A percentile compares a stretch with the other conserved stretches of the same genome.
phyloP scores from a whole-genome alignment of 2,329 filamentous ascomycete species.

The Claviceps sp. region DNA sequence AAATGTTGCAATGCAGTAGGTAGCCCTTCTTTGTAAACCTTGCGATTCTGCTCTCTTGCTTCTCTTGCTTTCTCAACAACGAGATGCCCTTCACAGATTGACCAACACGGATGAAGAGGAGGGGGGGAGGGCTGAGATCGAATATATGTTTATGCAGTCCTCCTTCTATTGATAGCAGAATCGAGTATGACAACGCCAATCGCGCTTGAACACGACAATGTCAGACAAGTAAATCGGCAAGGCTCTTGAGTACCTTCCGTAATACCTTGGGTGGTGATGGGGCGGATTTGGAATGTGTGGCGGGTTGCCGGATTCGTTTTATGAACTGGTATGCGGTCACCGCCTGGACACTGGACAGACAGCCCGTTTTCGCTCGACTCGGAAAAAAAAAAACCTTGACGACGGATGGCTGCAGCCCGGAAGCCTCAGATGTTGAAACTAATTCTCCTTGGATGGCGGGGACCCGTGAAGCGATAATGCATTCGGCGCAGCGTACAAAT shows the following conservation, averaged over 20 bases:
- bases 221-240: background rate
- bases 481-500: background rate
- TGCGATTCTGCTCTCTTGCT: too few relatives aligned
- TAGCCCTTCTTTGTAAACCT: too few relatives aligned
- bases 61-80: background rate
- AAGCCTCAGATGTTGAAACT: background rate
- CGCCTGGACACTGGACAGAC: background rate
- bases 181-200: background rate
- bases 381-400: background rate
- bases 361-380: conserved; percentile 4
- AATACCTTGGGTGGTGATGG: conserved; percentile 2
- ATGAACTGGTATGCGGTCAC: conserved; percentile 5
- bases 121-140: background rate
- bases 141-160: conserved; percentile 3
- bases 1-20: too few relatives aligned
- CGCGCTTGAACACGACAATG: conserved; percentile 3
- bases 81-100: background rate
- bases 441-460: background rate
- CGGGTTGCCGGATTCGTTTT: conserved; percentile 5
- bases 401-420: background rate
- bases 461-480: background rate
- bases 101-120: too few relatives aligned
- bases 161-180: background rate
- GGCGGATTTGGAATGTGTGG: conserved; percentile 3
- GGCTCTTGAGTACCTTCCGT: background rate